These are phyloP conservation scores for Capsicum baccatum DNA, from an alignment of 257 asterid species.

Conservation along the genomic window DNA sequence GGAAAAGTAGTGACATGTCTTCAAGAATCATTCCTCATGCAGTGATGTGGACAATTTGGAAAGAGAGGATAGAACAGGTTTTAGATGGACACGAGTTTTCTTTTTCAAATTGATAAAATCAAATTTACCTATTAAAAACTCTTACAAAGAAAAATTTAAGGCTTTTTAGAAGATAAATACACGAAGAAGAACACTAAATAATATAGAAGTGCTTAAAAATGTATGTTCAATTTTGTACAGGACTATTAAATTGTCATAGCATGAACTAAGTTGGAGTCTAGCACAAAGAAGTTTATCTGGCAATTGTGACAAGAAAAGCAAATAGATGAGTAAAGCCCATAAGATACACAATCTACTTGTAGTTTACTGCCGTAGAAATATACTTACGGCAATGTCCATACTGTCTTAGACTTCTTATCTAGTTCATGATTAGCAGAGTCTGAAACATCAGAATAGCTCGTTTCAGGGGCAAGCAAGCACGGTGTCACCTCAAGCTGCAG, in stretches of 20 bases:
- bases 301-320: not conserved
- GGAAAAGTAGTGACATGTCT: not conserved
- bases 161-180: not conserved
- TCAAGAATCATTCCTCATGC: conserved; percentile 21
- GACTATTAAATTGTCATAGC: not conserved
- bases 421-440: conserved; percentile 40
- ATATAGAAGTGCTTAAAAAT: not conserved
- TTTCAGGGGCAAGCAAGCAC: conserved; percentile 76
- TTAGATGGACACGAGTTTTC: not conserved
- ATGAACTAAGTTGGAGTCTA: conserved; percentile 5
- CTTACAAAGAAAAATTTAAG: not conserved
- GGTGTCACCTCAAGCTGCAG: conserved; percentile 84
- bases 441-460: conserved; percentile 40
- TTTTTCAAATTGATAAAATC: not conserved
- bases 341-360: not conserved
- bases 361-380: not conserved
- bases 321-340: not conserved
- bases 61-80: conserved; percentile 6
- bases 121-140: not conserved
- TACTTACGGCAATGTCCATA: conserved; percentile 91
- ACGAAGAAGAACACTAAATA: not conserved
- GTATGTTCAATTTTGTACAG: not conserved
- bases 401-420: conserved; percentile 55
- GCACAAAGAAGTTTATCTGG: not conserved
- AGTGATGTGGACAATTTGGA: conserved; percentile 5